phyloP scores from a whole-genome alignment of 2,329 filamentous ascomycete genomes.

The Aurifilum marmelostoma region DNA sequence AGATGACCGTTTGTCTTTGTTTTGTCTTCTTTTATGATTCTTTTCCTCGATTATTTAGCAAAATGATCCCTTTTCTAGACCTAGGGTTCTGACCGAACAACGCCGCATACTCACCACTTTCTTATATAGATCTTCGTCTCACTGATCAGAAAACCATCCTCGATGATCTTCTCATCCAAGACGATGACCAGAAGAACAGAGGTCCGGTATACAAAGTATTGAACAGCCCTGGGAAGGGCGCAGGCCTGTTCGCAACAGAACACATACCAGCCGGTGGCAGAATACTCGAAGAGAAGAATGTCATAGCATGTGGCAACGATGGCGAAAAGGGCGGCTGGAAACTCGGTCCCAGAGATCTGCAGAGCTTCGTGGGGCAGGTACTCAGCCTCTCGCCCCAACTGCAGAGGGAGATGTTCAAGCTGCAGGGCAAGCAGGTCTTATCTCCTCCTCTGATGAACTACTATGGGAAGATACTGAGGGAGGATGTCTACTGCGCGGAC shows the following conservation, averaged over 20 bases:
- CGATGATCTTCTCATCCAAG: slow-evolving; percentile 2
- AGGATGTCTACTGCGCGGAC: slow-evolving; percentile 3
- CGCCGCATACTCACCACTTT: background rate
- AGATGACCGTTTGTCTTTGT: too few species aligned
- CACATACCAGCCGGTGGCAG: background rate
- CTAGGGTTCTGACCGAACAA: background rate
- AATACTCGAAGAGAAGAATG: slow-evolving; percentile 7
- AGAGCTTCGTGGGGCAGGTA: slow-evolving; percentile 11
- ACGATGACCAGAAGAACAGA: background rate
- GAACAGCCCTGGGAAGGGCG: slow-evolving; percentile 13
- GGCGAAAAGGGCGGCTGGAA: slow-evolving; percentile 1
- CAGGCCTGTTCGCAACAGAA: slow-evolving; percentile 9
- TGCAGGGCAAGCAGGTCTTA: slow-evolving; percentile 7
- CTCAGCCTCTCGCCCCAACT: background rate
- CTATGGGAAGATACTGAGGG: background rate
- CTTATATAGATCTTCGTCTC: slow-evolving; percentile 2
- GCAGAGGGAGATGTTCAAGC: background rate
- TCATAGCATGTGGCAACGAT: slow-evolving; percentile 5
- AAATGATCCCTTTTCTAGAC: background rate
- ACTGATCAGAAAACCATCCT: background rate
- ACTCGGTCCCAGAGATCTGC: background rate
- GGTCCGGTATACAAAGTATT: background rate
- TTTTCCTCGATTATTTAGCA: too few species aligned
- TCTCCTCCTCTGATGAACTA: slow-evolving; percentile 7
- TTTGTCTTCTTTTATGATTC: too few species aligned